Conservation (phyloP, 345 rosid species). For the Salix udensis region DNA sequence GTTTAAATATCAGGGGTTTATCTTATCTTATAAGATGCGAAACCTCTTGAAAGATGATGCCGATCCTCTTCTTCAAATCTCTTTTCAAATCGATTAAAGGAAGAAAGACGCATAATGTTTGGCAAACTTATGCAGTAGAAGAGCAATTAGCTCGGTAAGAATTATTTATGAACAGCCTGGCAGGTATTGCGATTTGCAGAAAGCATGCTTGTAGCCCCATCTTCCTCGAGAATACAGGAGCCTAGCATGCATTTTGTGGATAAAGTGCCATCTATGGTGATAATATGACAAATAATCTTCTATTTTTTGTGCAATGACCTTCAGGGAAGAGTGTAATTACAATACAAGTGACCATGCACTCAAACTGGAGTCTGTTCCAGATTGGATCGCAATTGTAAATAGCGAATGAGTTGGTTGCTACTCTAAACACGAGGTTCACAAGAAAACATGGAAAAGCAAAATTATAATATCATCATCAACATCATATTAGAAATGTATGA, state of each 20-base stretch:
- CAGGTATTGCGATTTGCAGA: background rate
- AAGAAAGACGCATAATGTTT: background rate
- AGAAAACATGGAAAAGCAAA: too few species aligned
- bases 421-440: too few species aligned
- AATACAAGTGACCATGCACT: constrained; percentile 98
- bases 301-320: constrained; percentile 19
- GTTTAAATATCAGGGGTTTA: background rate
- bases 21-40: background rate
- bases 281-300: background rate
- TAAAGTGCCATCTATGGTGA: background rate
- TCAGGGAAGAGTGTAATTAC: constrained; percentile 99
- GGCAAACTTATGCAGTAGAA: background rate
- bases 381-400: constrained; percentile 86
- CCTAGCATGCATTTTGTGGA: background rate
- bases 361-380: constrained; percentile 90
- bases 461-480: too few species aligned
- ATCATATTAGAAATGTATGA: too few species aligned
- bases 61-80: background rate
- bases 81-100: background rate
- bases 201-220: background rate
- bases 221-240: background rate
- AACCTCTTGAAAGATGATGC: background rate
- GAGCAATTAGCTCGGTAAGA: background rate
- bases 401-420: too few species aligned
- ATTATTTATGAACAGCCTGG: background rate